Conservation (phyloP, 805 yeast genomes). For the Candida anglica region DNA sequence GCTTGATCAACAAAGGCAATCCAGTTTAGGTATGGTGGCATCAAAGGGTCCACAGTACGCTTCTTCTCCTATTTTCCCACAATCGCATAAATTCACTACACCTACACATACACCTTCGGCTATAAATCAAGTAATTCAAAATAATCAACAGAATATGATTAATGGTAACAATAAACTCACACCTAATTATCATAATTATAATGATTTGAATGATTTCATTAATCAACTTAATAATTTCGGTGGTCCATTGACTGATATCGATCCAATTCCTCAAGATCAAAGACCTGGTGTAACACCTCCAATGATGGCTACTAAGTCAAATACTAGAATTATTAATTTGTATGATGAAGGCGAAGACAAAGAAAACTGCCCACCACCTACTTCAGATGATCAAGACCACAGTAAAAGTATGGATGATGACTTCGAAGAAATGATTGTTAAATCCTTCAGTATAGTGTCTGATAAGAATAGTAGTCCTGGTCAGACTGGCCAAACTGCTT, state of each 20-base stretch:
- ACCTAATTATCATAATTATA: constrained; percentile 18
- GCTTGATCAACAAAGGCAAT: constrained; percentile 4
- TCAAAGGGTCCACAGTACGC: constrained; percentile 8
- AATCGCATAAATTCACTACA: constrained; percentile 28
- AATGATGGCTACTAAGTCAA: constrained; percentile 52
- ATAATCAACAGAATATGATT: constrained; percentile 10
- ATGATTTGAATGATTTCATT: constrained; percentile 38
- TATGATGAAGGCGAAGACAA: constrained; percentile 37
- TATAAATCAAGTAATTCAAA: constrained; percentile 34
- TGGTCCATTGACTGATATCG: constrained; percentile 46
- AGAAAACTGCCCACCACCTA: constrained; percentile 24
- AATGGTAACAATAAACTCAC: constrained; percentile 9
- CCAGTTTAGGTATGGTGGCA: no score
- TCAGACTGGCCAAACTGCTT: constrained; percentile 33
- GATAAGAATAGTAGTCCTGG: constrained; percentile 18
- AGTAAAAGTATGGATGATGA: constrained; percentile 10
- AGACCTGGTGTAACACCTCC: constrained; percentile 36
- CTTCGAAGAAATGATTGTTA: constrained; percentile 21
- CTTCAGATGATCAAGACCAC: constrained; percentile 9
- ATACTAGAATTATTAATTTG: constrained; percentile 51
- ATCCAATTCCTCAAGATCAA: constrained; percentile 36
- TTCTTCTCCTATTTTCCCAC: constrained; percentile 24
- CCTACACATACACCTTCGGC: constrained; percentile 38
- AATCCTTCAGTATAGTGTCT: constrained; percentile 22
- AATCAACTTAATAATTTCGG: constrained; percentile 37